Base-by-base conservation (phyloP, 2,329 filamentous ascomycete species). In the Pseudocercospora pini-densiflorae region DNA sequence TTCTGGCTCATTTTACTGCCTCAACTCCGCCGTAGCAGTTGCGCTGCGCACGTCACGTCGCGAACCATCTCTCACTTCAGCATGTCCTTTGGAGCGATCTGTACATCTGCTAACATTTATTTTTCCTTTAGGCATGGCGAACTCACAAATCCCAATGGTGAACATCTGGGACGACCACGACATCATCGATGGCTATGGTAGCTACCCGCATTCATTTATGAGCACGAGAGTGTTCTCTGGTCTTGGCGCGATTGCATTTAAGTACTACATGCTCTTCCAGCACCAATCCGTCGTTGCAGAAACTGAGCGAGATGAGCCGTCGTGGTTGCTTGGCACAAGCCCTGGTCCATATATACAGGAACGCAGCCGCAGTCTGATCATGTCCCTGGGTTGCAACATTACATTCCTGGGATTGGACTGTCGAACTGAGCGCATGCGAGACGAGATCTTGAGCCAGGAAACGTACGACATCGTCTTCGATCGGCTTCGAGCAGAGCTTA, bases 221-320 rank as follows among this genome's bases (percentile, higher is more conserved):
- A 88, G 68, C 70, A 92, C 92, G 2, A 91, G 92, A 0, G 92
- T 98, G 0, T 97, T 99, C 77, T 90, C 90, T 1, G 95, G 96
- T 0, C 80, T 99, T 8, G 96, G 95, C 2, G 91, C 91, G 43
- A 89, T 98, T 59, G 94, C 94, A 0, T 98, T 95, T 86, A 99
- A 99, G 78, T 99, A 98, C 80, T 99, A 99, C 75, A 90, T 99
- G 89, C 86, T 99, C 8, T 99, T 99, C 82, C 95, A 99, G 78
- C 95, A 99, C 73, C 96, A 99, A 78, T 97, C 91, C 71, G 84
- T 97, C 3, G 82, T 88, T 0, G 87, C 90, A 54, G 95, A 99
- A 81, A 93, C 90, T 0, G 90, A 96, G 71, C 84, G 86, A 40
- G 87, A 91, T 2, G 96, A 99, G 78, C 92, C 94, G 1, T 97